Conservation (phyloP, 108 stramenopile genomes). For the Skeletonema tropicum region DNA sequence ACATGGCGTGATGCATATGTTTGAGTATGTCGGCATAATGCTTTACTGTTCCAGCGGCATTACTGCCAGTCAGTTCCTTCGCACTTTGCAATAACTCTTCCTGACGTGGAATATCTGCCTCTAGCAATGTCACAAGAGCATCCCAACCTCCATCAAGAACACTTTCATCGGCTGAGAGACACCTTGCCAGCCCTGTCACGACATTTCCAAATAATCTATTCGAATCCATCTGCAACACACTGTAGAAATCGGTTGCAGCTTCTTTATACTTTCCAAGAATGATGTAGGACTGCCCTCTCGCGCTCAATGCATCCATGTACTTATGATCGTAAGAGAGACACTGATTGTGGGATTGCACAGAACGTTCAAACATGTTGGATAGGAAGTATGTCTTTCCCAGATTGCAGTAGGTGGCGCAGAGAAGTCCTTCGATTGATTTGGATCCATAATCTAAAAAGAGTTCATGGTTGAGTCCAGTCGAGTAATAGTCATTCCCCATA, state of each 20-base stretch:
- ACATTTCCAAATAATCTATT: constrained; percentile 59
- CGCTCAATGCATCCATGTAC: constrained; percentile 69
- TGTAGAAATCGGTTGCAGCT: constrained; percentile 62
- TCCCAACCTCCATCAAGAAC: constrained; percentile 68
- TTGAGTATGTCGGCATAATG: constrained; percentile 58
- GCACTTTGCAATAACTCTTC: constrained; percentile 23
- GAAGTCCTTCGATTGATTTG: constrained; percentile 67
- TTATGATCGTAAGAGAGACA: constrained; percentile 60
- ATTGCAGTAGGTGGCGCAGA: constrained; percentile 59
- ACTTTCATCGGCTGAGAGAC: constrained; percentile 69
- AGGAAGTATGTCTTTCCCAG: constrained; percentile 77
- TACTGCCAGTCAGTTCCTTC: constrained; percentile 9
- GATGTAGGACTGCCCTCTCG: constrained; percentile 64
- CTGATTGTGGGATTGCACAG: constrained; percentile 60
- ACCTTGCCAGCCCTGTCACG: constrained; percentile 67
- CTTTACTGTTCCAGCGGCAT: constrained; percentile 11
- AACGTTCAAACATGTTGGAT: constrained; percentile 86
- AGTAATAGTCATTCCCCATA: constrained; percentile 6
- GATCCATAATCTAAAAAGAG: constrained; percentile 51
- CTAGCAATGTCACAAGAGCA: constrained; percentile 39
- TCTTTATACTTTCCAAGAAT: constrained; percentile 76
- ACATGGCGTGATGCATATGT: constrained; percentile 74
- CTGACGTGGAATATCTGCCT: constrained; percentile 41
- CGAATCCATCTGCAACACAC: constrained; percentile 59
- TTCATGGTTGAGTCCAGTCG: constrained; percentile 55